Conservation (phyloP, 352 stramenopile species). For the Phytophthora fragariaefolia region DNA sequence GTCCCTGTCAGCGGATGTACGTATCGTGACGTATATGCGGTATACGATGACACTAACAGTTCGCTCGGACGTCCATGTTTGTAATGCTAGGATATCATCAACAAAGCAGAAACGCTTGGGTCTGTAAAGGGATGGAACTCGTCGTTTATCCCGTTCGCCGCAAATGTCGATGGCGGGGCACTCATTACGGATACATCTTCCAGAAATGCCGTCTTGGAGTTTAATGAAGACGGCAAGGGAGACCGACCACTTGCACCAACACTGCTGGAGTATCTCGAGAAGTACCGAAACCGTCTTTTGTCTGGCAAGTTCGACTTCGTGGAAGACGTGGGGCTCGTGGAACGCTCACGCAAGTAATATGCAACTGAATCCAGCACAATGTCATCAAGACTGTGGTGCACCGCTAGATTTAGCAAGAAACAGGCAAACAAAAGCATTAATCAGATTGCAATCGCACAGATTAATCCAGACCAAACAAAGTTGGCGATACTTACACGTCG, state of each 20-base stretch:
- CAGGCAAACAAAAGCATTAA: neutral
- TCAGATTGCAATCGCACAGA: neutral
- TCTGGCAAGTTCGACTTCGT: slow-evolving; percentile 86
- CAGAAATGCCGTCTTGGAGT: slow-evolving; percentile 73
- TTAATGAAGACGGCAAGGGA: slow-evolving; percentile 68
- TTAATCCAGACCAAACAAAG: neutral
- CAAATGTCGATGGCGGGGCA: slow-evolving; percentile 69
- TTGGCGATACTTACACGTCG: neutral
- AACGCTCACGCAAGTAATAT: slow-evolving; percentile 69
- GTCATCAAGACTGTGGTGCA: too few species aligned
- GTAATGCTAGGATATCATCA: slow-evolving; percentile 59
- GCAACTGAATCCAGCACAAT: neutral
- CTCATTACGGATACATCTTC: slow-evolving; percentile 61
- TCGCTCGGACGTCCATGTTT: too few species aligned
- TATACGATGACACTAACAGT: too few species aligned
- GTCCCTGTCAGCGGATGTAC: slow-evolving; percentile 67
- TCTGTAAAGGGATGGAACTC: slow-evolving; percentile 61
- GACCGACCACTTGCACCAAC: slow-evolving; percentile 50
- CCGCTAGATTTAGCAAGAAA: too few species aligned
- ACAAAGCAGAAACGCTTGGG: slow-evolving; percentile 52
- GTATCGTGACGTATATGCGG: neutral
- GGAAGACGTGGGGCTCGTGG: slow-evolving; percentile 81
- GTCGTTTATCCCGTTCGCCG: slow-evolving; percentile 74
- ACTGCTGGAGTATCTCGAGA: slow-evolving; percentile 77
- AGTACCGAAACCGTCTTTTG: slow-evolving; percentile 83